A percentile compares a stretch with the other conserved stretches of the same genome.
Conservation (phyloP, 2,329 filamentous ascomycete genomes). For the Fusarium coicis region DNA sequence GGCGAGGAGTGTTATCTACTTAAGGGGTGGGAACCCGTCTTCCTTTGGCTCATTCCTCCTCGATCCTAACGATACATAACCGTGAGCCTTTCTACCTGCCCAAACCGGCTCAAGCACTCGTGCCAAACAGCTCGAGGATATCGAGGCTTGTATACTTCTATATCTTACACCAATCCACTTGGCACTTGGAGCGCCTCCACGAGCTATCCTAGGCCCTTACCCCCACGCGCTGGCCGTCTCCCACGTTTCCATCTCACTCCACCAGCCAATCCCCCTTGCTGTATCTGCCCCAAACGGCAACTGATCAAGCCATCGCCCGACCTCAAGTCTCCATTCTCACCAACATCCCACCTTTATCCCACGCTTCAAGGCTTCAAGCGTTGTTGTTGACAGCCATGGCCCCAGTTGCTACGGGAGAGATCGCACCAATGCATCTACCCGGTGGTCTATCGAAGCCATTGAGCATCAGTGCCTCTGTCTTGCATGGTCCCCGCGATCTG, state of each 20-base stretch:
- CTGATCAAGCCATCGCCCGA: constrained; percentile 46
- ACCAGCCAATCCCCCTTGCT: constrained; percentile 45
- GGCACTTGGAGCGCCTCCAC: constrained; percentile 38
- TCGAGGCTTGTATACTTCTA: constrained; percentile 14
- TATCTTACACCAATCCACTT: constrained; percentile 35
- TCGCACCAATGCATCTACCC: constrained; percentile 57
- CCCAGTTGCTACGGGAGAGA: constrained; percentile 60
- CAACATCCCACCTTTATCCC: constrained; percentile 66
- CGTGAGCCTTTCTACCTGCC: constrained; percentile 11
- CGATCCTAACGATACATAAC: constrained; percentile 27
- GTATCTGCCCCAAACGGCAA: constrained; percentile 47
- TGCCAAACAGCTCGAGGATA: constrained; percentile 24
- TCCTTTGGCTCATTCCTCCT: constrained; percentile 17
- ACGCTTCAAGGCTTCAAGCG: constrained; percentile 64
- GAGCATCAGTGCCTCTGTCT: constrained; percentile 63
- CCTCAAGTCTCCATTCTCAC: constrained; percentile 40
- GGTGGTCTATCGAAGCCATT: constrained; percentile 54
- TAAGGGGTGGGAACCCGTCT: constrained; percentile 44
- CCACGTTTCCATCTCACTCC: constrained; percentile 38
- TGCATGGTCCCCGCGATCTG: constrained; percentile 67
- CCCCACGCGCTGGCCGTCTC: constrained; percentile 43
- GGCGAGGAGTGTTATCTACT: constrained; percentile 40
- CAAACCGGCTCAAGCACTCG: constrained; percentile 26
- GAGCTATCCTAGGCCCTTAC: constrained; percentile 40
- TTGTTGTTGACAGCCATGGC: constrained; percentile 54